Evolutionary conservation across 768 basidiomycete genomes (phyloP).

Genomic region (Tricholoma saponaceum): DNA sequence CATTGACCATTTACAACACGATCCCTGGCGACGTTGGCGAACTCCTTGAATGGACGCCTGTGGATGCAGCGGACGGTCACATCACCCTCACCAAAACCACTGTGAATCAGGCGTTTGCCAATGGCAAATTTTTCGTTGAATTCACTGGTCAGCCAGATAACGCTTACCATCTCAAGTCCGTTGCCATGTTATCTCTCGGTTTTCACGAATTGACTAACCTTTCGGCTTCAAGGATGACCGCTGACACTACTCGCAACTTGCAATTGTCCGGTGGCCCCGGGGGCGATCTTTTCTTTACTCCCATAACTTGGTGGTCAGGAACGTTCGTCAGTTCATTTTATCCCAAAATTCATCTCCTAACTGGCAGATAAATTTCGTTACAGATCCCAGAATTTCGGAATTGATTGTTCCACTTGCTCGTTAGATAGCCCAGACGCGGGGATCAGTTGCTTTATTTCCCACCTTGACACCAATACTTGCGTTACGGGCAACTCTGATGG

Average conservation of each 20-base stretch:
- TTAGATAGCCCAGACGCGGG: neutral
- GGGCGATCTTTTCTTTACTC: conserved; percentile 1
- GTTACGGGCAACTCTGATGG: too few relatives aligned
- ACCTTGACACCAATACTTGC: conserved; percentile 3
- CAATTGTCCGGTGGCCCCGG: neutral
- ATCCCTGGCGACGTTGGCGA: neutral
- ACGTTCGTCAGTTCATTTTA: neutral
- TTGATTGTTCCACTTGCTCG: neutral
- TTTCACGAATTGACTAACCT: neutral
- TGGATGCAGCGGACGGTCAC: conserved; percentile 6
- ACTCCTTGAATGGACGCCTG: conserved; percentile 3
- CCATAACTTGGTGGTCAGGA: neutral
- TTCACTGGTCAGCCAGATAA: conserved; percentile 3
- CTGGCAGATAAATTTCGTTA: neutral
- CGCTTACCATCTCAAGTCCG: too few relatives aligned
- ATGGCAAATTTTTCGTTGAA: conserved; percentile 4
- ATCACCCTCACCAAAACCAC: neutral
- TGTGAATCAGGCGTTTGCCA: neutral
- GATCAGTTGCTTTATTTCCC: neutral
- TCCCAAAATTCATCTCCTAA: neutral
- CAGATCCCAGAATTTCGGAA: conserved; percentile 5
- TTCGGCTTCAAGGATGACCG: neutral
- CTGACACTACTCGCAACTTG: conserved; percentile 2
- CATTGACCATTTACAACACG: conserved; percentile 4
- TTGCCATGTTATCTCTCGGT: neutral